Conservation (phyloP, 805 yeast genomes). For the Yamadazyma paraphyllophila region DNA sequence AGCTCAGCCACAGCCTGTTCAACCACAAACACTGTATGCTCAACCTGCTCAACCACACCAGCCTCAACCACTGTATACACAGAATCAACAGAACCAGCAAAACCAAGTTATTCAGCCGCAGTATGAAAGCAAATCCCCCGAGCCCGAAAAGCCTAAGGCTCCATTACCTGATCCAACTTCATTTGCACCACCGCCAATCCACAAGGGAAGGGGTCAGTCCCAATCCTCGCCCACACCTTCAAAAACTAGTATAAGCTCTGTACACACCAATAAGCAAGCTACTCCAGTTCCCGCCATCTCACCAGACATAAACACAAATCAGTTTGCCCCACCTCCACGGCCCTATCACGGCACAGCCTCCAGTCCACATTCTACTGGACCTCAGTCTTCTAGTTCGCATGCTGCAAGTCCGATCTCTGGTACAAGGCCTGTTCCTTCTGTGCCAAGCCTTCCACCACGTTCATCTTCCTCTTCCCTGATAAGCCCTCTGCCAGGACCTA, state of each 20-base stretch:
- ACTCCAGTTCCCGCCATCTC: constrained; percentile 13
- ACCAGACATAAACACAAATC: constrained; percentile 25
- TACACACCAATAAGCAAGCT: not conserved
- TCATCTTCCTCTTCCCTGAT: constrained; percentile 5
- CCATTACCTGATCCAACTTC: constrained; percentile 35
- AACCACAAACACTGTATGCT: constrained; percentile 6
- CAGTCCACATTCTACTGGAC: not conserved
- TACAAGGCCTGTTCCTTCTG: constrained; percentile 3
- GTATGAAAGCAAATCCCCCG: constrained; percentile 1
- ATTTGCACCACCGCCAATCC: constrained; percentile 45
- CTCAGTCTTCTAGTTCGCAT: too few species aligned
- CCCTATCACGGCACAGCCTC: constrained; percentile 10
- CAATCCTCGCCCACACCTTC: constrained; percentile 1
- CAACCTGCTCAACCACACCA: constrained; percentile 8
- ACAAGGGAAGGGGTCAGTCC: constrained; percentile 22
- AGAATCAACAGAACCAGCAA: too few species aligned
- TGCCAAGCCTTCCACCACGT: constrained; percentile 13
- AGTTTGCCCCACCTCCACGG: constrained; percentile 25
- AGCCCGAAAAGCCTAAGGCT: constrained; percentile 14
- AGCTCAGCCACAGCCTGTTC: constrained; percentile 1
- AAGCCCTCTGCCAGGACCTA: constrained; percentile 4
- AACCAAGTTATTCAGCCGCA: constrained; percentile 1
- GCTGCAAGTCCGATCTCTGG: not conserved
- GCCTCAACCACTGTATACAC: not conserved
- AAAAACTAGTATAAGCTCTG: not conserved